A percentile compares a stretch with the other conserved stretches of the same genome.
These are phyloP conservation scores for Plasmodium fragile DNA, from an alignment of 169 alveolate genomes.

Conservation along the genomic window DNA sequence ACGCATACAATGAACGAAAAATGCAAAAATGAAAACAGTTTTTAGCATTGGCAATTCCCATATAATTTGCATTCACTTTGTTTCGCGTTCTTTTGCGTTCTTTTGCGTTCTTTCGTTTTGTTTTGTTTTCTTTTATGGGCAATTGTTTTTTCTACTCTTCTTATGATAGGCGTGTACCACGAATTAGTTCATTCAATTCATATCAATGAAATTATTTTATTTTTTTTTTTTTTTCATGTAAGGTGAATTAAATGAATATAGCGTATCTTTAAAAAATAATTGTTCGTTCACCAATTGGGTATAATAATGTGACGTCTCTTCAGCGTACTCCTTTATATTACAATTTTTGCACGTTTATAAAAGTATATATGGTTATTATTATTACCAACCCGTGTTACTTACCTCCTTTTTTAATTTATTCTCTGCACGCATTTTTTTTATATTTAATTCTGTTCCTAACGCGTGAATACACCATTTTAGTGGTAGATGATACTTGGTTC, in stretches of 20 bases:
- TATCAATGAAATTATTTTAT: not conserved
- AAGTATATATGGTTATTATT: not conserved
- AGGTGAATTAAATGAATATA: not conserved
- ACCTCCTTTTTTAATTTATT: not conserved
- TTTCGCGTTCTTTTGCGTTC: not conserved
- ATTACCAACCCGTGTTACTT: not conserved
- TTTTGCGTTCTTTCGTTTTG: not conserved
- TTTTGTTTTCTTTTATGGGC: conserved; percentile 2
- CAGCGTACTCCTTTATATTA: not conserved
- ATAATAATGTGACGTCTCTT: not conserved
- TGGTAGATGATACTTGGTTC: conserved; percentile 3
- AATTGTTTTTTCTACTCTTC: not conserved
- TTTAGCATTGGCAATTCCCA: not conserved
- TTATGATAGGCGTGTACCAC: not conserved
- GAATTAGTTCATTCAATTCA: not conserved
- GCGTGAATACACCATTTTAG: not conserved
- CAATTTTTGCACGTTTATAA: not conserved
- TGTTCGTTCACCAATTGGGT: not conserved
- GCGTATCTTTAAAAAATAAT: not conserved
- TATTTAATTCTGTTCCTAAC: not conserved
- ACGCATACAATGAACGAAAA: not conserved
- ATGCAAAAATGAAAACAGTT: not conserved
- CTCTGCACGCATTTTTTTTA: not conserved
- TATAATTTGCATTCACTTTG: not conserved
- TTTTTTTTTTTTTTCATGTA: not conserved